Base-by-base conservation (phyloP, 805 yeast genomes). In the Yamadazyma sp. region DNA sequence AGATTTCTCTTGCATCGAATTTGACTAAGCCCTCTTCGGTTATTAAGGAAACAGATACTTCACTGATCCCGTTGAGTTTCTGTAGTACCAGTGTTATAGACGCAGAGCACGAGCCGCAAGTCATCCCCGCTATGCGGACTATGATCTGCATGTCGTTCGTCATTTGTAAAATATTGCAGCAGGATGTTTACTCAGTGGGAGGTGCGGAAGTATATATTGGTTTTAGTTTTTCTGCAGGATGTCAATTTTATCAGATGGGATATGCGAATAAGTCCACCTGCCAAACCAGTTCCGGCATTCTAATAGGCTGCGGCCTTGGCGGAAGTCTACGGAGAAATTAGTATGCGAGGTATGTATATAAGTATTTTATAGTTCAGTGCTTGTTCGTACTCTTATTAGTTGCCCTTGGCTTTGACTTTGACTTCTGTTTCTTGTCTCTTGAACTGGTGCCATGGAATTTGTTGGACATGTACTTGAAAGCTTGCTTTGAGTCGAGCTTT, bases 31-130 rank as follows among this genome's bases (percentile, higher is more conserved):
- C 95, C 28, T 76, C 75, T 45, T 84, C 89, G 0, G 95, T 86
- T 5, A 85, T 62, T 17, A 86, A 67, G 3, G 95, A 83, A 2
- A 89, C 82, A 2, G 72, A 67, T 1, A 72, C 86, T 3, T 59
- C 48, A 1, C 50, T 32, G 2, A 86, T 82, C 0, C 83, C 84
- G 1, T 63, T 60, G 6, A 78, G 38, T 1, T 53, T 52, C 35
- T 64, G 57, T 14, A 85, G 49, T 1, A 77, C 79, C n/a, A 62
- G 57, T 1, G 80, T 73, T 14, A 90, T 76, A 1, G 91, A 67
- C 2, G 80, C 70, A 0, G 83, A 73, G 57, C 97, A 90, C 1
- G 93, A 75, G 2, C 90, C 80, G 55, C 96, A 90, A 2, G 97
- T 89, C 96, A 90, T 90, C 2, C 96, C 97, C 11, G 37, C 12